A percentile compares a stretch with the other conserved stretches of the same genome.
Evolutionary conservation across 106 monocot species (phyloP).

Genomic region (Dactylorhiza incarnata): DNA sequence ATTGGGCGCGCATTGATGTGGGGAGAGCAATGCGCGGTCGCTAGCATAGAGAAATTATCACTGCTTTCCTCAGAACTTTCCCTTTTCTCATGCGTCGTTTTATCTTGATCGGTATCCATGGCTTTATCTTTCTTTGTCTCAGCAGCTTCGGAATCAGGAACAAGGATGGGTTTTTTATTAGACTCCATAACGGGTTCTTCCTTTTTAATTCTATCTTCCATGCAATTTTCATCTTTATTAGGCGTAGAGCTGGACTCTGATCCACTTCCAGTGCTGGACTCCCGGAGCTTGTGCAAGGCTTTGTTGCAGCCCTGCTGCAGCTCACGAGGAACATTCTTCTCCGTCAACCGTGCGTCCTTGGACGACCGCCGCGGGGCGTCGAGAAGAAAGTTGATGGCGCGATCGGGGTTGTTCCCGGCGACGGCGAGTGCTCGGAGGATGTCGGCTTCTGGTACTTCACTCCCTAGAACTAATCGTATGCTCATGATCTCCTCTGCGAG

Average conservation of each 20-base stretch:
- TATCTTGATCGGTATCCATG: neutral
- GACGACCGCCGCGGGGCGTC: constrained; percentile 31
- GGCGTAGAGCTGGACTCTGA: no score
- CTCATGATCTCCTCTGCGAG: constrained; percentile 36
- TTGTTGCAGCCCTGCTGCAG: neutral
- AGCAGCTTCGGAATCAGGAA: no score
- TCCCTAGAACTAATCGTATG: constrained; percentile 40
- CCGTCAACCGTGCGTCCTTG: constrained; percentile 16
- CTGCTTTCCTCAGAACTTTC: neutral
- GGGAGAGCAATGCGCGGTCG: constrained; percentile 22
- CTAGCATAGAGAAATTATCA: constrained; percentile 6
- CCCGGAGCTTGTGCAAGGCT: neutral
- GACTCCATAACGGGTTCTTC: neutral
- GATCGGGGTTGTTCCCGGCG: constrained; percentile 48
- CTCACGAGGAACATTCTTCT: neutral
- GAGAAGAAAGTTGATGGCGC: constrained; percentile 68
- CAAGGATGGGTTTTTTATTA: neutral
- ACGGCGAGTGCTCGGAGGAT: constrained; percentile 39
- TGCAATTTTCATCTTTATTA: neutral
- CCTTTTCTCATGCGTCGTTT: neutral
- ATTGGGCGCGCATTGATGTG: constrained; percentile 60
- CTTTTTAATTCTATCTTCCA: constrained; percentile 11
- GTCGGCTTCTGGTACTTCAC: constrained; percentile 1
- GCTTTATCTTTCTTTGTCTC: neutral
- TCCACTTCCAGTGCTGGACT: neutral